These are phyloP conservation scores for Ceratocystis ficicola DNA, from an alignment of 2,329 filamentous ascomycete genomes.

Conservation along the genomic window DNA sequence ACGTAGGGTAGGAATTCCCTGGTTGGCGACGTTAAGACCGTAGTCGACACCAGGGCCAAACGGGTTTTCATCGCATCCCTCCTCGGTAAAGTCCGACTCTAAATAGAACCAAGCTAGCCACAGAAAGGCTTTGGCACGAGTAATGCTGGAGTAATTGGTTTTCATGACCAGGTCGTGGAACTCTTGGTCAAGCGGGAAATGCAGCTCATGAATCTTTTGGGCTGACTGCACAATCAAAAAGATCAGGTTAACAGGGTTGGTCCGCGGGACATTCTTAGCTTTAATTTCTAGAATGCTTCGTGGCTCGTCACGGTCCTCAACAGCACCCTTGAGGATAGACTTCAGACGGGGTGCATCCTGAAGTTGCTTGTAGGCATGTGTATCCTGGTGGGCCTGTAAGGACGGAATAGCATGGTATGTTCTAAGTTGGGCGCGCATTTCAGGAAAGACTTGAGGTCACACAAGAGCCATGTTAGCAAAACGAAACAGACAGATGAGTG, in stretches of 20 bases:
- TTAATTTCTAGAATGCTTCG: constrained; percentile 74
- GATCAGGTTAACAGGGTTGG: constrained; percentile 93
- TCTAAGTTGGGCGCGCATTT: constrained; percentile 94
- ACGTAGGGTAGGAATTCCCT: constrained; percentile 56
- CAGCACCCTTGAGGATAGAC: constrained; percentile 92
- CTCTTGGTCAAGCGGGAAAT: constrained; percentile 74
- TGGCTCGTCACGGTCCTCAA: constrained; percentile 78
- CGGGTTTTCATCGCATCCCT: constrained; percentile 79
- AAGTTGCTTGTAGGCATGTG: constrained; percentile 92
- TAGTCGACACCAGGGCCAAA: constrained; percentile 66
- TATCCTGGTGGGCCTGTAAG: constrained; percentile 85
- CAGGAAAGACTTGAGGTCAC: constrained; percentile 72
- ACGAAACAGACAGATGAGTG: constrained; percentile 14
- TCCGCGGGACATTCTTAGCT: constrained; percentile 52
- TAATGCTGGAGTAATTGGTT: constrained; percentile 65
- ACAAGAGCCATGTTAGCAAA: not conserved
- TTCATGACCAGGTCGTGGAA: constrained; percentile 97
- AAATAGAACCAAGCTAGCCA: constrained; percentile 99
- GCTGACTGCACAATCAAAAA: constrained; percentile 88
- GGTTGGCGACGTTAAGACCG: constrained; percentile 50
- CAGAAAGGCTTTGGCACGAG: constrained; percentile 75
- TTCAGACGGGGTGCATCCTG: constrained; percentile 94
- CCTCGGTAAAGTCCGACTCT: constrained; percentile 83
- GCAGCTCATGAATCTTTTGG: constrained; percentile 79
- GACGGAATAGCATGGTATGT: constrained; percentile 98